Conservation (phyloP, 2,329 filamentous ascomycete genomes). For the Raffaelea deltoideospora region DNA sequence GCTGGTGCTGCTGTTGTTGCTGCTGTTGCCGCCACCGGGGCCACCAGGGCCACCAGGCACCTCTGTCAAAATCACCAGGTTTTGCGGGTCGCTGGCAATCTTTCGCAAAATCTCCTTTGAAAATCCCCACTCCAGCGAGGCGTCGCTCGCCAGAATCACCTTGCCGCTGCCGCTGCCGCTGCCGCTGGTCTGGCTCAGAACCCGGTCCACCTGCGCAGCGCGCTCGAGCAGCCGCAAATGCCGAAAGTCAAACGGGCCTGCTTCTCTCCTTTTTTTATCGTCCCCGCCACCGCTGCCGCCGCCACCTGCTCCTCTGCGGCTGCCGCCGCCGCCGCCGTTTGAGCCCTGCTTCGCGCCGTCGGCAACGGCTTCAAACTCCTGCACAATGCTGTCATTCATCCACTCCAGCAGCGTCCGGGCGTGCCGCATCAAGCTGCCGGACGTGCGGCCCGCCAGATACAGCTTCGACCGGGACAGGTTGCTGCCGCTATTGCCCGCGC, state of each 20-base stretch:
- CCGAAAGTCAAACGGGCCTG: slow-evolving; percentile 78
- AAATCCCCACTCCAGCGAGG: slow-evolving; percentile 87
- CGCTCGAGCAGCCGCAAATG: slow-evolving; percentile 73
- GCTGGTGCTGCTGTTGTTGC: too few species aligned
- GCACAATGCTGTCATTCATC: slow-evolving; percentile 94
- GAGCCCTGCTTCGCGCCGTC: slow-evolving; percentile 30
- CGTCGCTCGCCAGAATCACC: slow-evolving; percentile 84
- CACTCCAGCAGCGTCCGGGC: slow-evolving; percentile 94
- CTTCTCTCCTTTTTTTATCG: slow-evolving; percentile 34
- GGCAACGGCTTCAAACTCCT: slow-evolving; percentile 68
- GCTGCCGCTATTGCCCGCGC: slow-evolving; percentile 24
- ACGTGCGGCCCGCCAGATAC: slow-evolving; percentile 75
- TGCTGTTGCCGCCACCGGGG: too few species aligned
- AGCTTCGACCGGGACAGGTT: slow-evolving; percentile 42
- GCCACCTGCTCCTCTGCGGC: too few species aligned
- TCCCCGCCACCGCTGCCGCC: slow-evolving; percentile 36
- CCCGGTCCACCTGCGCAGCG: slow-evolving; percentile 61
- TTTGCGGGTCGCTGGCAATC: slow-evolving; percentile 62
- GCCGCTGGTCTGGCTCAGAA: slow-evolving; percentile 36
- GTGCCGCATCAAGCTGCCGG: slow-evolving; percentile 77
- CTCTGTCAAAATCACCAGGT: slow-evolving; percentile 79
- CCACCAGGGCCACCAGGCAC: too few species aligned
- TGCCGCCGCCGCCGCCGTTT: slow-evolving; percentile 28
- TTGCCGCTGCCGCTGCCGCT: slow-evolving; percentile 35
- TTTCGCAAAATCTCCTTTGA: slow-evolving; percentile 64